Evolutionary conservation across 208 protist genomes (phyloP), one percentile per base, ranked within the genome.

Genomic region (Acanthamoeba triangularis): DNA sequence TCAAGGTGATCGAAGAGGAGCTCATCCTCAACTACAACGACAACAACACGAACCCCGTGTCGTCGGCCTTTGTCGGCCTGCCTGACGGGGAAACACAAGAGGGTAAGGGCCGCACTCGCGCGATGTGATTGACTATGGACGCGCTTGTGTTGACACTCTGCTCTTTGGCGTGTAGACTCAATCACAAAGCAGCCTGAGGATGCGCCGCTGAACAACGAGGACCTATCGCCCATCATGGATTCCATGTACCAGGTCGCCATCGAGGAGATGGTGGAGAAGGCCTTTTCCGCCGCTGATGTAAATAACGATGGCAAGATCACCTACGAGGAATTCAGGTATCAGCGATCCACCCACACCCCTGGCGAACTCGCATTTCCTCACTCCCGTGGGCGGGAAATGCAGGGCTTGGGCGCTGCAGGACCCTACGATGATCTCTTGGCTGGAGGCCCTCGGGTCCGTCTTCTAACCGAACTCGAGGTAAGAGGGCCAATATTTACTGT

Each of bases 1-100:
- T 96, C 20, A 76, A 94, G 67, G 95, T 82, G n/a, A 47, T 97
- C 28, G 95, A 97, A 61, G 96, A 97, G 61, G 96, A 97, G 44
- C 94, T 97, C 74, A 93, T 97, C 72, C 82, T 76, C 13, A 82
- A 88, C 65, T 97, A 96, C 85, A 88, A 97, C 76, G 95, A 96
- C 63, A 93, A 96, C n/a, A 82, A 35, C 49, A 95, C 69, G 30
- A 96, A 96, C 67, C 96, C 96, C 20, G 95, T 97, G 20, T 94
- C 80, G 56, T 56, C 96, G 33, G 59, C 59, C 23, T 97, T 97
- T 41, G 88, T 78, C 47, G 88, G 88, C 23, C 61, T 94, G 37
- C 63, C 88, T 14, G 84, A 69, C 84, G 59, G 10, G n/a, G 54
- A 90, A 13, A 35, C 84, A 20, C 84, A 90, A 61, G 35, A 90